Evolutionary conservation across 225 moss, liverwort and hornwort species (phyloP).

Genomic region (Bryum argenteum): DNA sequence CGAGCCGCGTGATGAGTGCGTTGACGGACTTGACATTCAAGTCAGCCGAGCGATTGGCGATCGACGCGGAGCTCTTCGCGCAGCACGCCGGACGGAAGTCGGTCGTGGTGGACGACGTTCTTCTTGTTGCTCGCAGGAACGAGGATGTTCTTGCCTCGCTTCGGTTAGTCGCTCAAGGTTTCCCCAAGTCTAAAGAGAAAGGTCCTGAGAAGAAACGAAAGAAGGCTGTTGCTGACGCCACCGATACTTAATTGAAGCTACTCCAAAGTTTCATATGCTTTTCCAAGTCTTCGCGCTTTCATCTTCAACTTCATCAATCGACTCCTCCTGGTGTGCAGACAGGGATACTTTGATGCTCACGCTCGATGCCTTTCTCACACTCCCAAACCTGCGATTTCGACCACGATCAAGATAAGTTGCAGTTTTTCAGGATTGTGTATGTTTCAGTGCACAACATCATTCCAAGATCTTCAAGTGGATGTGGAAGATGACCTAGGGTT

Average conservation of each 20-base stretch:
- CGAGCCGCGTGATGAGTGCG: constrained; percentile 42
- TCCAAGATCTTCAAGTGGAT: background rate
- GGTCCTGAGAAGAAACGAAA: constrained; percentile 42
- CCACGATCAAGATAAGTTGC: background rate
- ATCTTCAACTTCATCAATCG: background rate
- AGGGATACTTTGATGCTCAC: background rate
- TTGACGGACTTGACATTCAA: constrained; percentile 42
- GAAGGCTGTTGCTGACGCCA: constrained; percentile 31
- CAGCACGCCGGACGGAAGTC: constrained; percentile 50
- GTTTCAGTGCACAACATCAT: background rate
- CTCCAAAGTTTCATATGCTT: background rate
- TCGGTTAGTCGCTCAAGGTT: constrained; percentile 32
- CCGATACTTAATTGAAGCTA: background rate
- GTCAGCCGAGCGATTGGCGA: constrained; percentile 37
- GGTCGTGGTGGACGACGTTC: constrained; percentile 45
- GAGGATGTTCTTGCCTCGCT: constrained; percentile 40
- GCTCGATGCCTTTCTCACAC: no score
- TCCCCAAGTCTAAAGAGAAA: constrained; percentile 39
- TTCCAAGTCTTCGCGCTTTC: background rate
- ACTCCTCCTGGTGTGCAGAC: background rate
- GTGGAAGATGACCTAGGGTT: background rate
- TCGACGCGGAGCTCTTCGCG: constrained; percentile 48
- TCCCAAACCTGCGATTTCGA: background rate
- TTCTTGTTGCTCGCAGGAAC: constrained; percentile 48
- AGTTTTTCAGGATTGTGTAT: background rate